These are phyloP conservation scores for Pyrrhoderma noxium DNA, from an alignment of 1,284 basidiomycete genomes.

Conservation along the genomic window DNA sequence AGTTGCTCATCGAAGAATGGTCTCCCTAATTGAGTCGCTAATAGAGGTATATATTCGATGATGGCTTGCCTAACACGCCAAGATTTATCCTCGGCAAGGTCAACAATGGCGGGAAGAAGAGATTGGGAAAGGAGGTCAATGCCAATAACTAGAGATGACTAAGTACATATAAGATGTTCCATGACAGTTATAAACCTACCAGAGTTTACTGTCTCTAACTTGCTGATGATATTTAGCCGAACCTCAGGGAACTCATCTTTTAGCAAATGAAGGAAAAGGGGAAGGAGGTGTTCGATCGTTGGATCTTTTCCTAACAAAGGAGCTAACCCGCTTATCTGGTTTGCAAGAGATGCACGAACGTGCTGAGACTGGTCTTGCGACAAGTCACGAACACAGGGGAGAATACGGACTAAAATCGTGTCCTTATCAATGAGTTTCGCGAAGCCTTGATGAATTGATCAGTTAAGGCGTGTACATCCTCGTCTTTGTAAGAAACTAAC, in stretches of 20 bases:
- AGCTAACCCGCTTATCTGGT: conserved; percentile 96
- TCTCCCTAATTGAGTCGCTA: conserved; percentile 95
- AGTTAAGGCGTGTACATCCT: too few species aligned
- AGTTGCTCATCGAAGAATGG: conserved; percentile 98
- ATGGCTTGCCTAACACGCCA: conserved; percentile 99
- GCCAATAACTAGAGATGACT: conserved; percentile 71
- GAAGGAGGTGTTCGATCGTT: conserved; percentile 95
- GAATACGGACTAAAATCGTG: conserved; percentile 85
- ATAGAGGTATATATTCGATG: conserved; percentile 95
- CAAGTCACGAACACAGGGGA: conserved; percentile 96
- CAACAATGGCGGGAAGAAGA: conserved; percentile 94
- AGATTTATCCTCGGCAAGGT: conserved; percentile 98
- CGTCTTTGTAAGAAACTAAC: conserved; percentile 1
- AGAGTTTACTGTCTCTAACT: conserved; percentile 92
- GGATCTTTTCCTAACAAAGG: conserved; percentile 91
- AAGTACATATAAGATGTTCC: background rate
- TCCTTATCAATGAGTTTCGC: conserved; percentile 93
- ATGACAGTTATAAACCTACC: conserved; percentile 43
- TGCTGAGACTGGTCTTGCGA: conserved; percentile 94
- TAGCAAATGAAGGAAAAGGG: conserved; percentile 91
- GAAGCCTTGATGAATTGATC: conserved; percentile 58
- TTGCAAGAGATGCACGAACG: conserved; percentile 93
- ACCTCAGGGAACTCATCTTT: conserved; percentile 99
- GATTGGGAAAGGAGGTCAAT: conserved; percentile 95
- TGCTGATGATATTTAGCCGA: conserved; percentile 96